Evolutionary conservation across 2,329 filamentous ascomycete species (phyloP), one percentile per base, ranked within the genome.

Genomic region (Corniculantispora saksenae): DNA sequence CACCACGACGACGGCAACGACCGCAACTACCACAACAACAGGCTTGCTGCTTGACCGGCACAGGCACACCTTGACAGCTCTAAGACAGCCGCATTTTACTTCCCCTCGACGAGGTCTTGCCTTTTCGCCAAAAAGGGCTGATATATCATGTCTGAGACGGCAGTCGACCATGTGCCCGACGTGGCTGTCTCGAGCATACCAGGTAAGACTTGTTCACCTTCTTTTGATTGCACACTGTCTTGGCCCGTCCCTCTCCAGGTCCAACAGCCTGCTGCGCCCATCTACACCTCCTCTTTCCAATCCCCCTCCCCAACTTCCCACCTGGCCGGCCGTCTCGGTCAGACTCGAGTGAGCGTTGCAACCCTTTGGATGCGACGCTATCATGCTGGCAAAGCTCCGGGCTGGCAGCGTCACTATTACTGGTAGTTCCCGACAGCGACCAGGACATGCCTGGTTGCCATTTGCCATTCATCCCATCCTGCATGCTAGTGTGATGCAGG

Each of bases 401-500:
- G 48, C 25, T 17, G 25, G 48, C 48, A 29, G 23, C 27, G 48
- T 17, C 19, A 9, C 25, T 50, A 38, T 47, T 25, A 4, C 45
- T 48, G 3, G n/a, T 25, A 13, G 15, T 47, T 21, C 43, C n/a
- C n/a, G n/a, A n/a, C n/a, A n/a, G n/a, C n/a, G n/a, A n/a, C n/a
- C n/a, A n/a, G n/a, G n/a, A n/a, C n/a, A n/a, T n/a, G n/a, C n/a
- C 32, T 32, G 32, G 32, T 32, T 5, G 6, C 32, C 32, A 32
- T 32, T 32, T 32, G 32, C 32, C 32, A 32, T 6, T 10, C 32
- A 21, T 48, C 45, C 45, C 25, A 57, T 35, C 45, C 27, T 54
- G 35, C 59, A 54, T 29, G 50, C 50, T 62, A 61, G 50, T 47
- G 60, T 47, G 38, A 54, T 47, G 50, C 50, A 54, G 50, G 51